These are phyloP conservation scores for Kwoniella europaea DNA, from an alignment of 768 basidiomycete genomes.

Conservation along the genomic window DNA sequence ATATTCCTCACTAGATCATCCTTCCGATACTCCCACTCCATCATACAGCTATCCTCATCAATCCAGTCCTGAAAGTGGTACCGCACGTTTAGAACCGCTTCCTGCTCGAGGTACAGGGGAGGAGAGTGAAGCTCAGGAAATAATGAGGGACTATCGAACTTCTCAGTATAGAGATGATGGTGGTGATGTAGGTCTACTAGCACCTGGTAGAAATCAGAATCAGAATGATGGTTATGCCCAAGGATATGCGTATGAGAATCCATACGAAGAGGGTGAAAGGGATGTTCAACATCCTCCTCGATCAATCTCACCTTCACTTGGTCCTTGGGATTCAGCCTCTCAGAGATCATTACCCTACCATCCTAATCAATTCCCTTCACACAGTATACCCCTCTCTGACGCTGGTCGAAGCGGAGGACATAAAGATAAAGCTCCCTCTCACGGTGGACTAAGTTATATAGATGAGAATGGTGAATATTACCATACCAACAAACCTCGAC, in stretches of 20 bases:
- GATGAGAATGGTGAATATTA: slow-evolving; percentile 51
- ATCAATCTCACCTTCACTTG: slow-evolving; percentile 36
- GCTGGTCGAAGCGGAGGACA: slow-evolving; percentile 1
- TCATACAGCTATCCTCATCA: slow-evolving; percentile 20
- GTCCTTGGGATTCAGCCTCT: slow-evolving; percentile 56
- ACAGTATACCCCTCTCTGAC: not conserved
- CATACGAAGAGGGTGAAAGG: slow-evolving; percentile 20
- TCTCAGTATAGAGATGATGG: slow-evolving; percentile 5
- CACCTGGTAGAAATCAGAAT: not conserved
- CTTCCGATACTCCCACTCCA: slow-evolving; percentile 10
- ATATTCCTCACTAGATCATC: not conserved
- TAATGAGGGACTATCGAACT: slow-evolving; percentile 11
- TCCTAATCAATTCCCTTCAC: not conserved
- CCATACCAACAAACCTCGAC: slow-evolving; percentile 27
- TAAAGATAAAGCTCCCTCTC: slow-evolving; percentile 14
- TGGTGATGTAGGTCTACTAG: slow-evolving; percentile 16
- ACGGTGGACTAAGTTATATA: slow-evolving; percentile 46
- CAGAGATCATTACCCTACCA: slow-evolving; percentile 35
- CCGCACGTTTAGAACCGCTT: slow-evolving; percentile 12
- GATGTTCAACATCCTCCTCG: slow-evolving; percentile 3
- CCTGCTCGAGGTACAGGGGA: not conserved
- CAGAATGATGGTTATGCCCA: not conserved
- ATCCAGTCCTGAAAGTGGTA: slow-evolving; percentile 15
- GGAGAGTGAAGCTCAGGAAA: slow-evolving; percentile 5
- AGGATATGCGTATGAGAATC: slow-evolving; percentile 22